Evolutionary conservation across 176 grass and related monocot species (phyloP).

Genomic region (Cymbopogon citratus): DNA sequence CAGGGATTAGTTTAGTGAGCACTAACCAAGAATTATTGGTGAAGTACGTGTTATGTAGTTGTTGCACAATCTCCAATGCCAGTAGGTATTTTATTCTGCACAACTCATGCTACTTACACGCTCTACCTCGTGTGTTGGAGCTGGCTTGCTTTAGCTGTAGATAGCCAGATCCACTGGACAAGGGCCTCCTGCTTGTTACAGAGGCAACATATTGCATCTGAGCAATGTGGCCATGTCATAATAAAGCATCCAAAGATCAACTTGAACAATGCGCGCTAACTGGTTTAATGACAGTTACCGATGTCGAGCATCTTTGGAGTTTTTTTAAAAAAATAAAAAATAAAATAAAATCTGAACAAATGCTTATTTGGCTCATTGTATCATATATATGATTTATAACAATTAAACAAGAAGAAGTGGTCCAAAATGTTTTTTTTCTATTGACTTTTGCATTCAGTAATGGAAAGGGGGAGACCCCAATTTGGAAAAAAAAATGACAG

Average conservation of each 20-base stretch:
- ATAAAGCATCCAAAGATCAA: neutral
- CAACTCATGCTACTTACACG: neutral
- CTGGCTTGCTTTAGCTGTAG: neutral
- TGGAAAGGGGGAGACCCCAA: no score
- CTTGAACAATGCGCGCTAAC: neutral
- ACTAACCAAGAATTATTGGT: neutral
- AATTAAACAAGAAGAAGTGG: neutral
- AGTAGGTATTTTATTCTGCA: neutral
- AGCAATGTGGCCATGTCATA: neutral
- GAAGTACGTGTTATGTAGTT: neutral
- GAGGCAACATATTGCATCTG: slow-evolving; percentile 24
- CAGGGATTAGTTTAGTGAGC: neutral
- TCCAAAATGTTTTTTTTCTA: no score
- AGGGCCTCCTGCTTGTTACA: neutral
- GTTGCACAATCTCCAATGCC: neutral
- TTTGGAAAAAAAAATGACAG: no score
- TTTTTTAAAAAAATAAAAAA: no score
- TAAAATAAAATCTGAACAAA: no score
- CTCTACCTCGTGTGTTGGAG: slow-evolving; percentile 12
- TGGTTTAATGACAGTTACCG: neutral
- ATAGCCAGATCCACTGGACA: slow-evolving; percentile 14
- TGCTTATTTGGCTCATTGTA: neutral
- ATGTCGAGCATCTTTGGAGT: neutral
- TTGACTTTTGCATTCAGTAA: no score
- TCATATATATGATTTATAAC: neutral